Conservation (phyloP, 2,329 filamentous ascomycete genomes). For the Teratosphaeria zuluensis region DNA sequence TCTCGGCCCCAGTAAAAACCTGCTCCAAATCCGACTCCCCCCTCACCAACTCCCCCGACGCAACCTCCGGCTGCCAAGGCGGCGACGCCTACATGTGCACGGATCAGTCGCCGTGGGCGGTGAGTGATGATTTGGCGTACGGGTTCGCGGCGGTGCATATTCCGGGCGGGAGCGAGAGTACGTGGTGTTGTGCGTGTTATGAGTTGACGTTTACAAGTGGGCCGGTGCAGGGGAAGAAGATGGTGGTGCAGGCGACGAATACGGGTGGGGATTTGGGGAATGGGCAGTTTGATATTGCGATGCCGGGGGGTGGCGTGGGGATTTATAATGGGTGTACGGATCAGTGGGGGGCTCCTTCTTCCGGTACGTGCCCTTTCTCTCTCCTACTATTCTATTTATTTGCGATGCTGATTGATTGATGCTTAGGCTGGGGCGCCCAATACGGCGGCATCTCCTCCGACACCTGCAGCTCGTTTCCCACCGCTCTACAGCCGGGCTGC, state of each 20-base stretch:
- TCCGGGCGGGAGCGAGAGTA: conserved; percentile 44
- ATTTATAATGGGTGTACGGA: conserved; percentile 38
- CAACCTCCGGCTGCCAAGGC: conserved; percentile 46
- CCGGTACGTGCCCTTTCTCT: neutral
- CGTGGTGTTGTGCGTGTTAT: conserved; percentile 61
- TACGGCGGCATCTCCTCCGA: conserved; percentile 49
- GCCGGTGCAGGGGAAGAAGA: conserved; percentile 48
- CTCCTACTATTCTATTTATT: neutral
- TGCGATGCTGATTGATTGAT: conserved; percentile 24
- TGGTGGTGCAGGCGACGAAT: conserved; percentile 57
- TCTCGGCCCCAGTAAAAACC: conserved; percentile 42
- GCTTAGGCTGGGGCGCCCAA: conserved; percentile 45
- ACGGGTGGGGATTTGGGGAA: conserved; percentile 48
- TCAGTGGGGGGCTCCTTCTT: conserved; percentile 24
- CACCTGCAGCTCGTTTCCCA: conserved; percentile 45
- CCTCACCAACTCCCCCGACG: conserved; percentile 37
- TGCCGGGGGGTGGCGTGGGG: conserved; percentile 46
- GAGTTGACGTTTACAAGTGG: conserved; percentile 50
- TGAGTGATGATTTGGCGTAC: conserved; percentile 50
- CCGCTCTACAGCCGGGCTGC: conserved; percentile 47
- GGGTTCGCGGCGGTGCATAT: conserved; percentile 56
- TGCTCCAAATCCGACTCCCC: conserved; percentile 48
- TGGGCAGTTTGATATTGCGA: conserved; percentile 51
- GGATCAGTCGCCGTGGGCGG: conserved; percentile 52
- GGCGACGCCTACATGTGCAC: conserved; percentile 53